Evolutionary conservation across 495 filamentous ascomycete species (phyloP), one percentile per base, ranked within the genome.

Genomic region (Neurospora sp.): DNA sequence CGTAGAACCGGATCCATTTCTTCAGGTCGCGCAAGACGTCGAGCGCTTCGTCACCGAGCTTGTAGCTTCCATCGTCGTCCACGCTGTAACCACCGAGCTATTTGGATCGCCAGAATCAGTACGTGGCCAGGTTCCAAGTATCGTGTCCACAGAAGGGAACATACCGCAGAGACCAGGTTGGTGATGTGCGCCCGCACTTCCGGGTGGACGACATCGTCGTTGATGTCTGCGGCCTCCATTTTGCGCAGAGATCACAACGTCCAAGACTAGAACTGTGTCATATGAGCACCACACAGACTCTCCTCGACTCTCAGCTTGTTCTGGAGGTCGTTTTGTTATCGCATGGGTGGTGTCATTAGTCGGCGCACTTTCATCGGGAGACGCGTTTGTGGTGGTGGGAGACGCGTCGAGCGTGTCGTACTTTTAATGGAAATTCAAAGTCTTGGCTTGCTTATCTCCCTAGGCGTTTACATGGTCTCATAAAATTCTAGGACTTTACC

Each of bases 1-100:
- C 96, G 85, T 96, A 96, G 72, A 97, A 86, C 78, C 91, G 94
- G 76, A 99, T 83, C 96, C 96, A 98, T 87, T 89, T 91, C 75
- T 93, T 94, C 53, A 98, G 86, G 82, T 99, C 96, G 70, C 94
- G 92, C 71, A 99, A 85, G 82, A 93, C 94, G 69, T 94, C 93
- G 74, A 96, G 81, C 9, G 96, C 94, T 81, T 98, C 95, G 79
- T 98, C 94, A 78, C 96, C 96, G 68, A 98, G 89, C 8, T 91
- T 86, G 81, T 99, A 99, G 74, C 78, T 78, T 72, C 85, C 86
- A 66, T 92, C 93, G 70, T 92, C 91, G 68, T 92, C 92, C 40
- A 90, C 88, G 78, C 93, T 91, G 76, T 89, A 89, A 35, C 96
- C 96, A 81, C 96, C 96, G 73, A 98, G 89, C 94, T 97, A 78